Conservation (phyloP, 768 basidiomycete genomes). For the Tephrocybe sp. region DNA sequence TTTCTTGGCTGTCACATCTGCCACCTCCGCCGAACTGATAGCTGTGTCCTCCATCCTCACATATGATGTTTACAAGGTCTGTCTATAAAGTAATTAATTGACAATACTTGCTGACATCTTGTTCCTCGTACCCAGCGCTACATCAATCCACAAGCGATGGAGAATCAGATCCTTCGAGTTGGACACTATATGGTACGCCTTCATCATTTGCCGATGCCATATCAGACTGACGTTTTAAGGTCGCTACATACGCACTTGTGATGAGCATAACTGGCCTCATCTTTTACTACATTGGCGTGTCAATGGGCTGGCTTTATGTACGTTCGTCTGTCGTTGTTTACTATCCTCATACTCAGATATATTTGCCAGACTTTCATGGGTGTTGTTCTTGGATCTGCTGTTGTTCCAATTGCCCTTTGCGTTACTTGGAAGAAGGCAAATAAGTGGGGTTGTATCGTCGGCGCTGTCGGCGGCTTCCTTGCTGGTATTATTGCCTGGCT, state of each 20-base stretch:
- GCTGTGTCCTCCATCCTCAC: conserved; percentile 84
- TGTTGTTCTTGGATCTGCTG: conserved; percentile 80
- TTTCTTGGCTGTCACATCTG: conserved; percentile 85
- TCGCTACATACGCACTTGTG: conserved; percentile 67
- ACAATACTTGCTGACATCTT: background rate
- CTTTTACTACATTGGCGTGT: conserved; percentile 89
- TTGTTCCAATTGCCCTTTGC: conserved; percentile 84
- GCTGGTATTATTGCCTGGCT: conserved; percentile 83
- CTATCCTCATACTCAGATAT: background rate
- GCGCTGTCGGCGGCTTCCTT: conserved; percentile 66
- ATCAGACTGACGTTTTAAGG: conserved; percentile 33
- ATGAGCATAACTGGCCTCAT: conserved; percentile 84
- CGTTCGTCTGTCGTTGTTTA: conserved; percentile 24
- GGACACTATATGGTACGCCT: conserved; percentile 62
- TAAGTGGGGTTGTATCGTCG: conserved; percentile 80
- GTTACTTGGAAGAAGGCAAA: conserved; percentile 87
- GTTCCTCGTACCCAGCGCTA: conserved; percentile 49
- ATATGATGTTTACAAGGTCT: conserved; percentile 81
- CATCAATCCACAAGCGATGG: conserved; percentile 80
- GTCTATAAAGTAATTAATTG: conserved; percentile 1
- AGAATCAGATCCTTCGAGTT: conserved; percentile 65
- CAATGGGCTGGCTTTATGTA: conserved; percentile 93
- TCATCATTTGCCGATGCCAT: background rate
- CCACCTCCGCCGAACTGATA: conserved; percentile 88
- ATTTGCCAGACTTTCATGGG: conserved; percentile 77